Evolutionary conservation across 2,329 filamentous ascomycete species (phyloP).

Genomic region (Colletotrichum sp.): DNA sequence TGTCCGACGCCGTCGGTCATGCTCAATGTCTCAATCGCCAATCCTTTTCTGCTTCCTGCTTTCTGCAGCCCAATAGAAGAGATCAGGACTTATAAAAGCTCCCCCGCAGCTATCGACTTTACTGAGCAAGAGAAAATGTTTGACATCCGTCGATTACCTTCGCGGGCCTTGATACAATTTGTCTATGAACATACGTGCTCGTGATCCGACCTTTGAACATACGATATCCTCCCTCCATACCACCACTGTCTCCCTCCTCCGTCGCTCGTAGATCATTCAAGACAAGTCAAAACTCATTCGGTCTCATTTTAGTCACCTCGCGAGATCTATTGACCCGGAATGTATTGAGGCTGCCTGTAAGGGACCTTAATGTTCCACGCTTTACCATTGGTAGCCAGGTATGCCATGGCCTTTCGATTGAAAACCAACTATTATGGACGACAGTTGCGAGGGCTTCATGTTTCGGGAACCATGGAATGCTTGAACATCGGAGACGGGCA

Average conservation of each 20-base stretch:
- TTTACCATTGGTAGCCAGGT: no score
- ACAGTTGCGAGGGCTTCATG: not conserved
- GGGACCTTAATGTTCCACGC: no score
- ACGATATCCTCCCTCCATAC: not conserved
- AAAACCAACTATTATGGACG: not conserved
- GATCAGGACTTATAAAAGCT: rapidly evolving
- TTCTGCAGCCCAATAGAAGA: not conserved
- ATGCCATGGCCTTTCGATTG: not conserved
- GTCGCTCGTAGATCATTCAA: not conserved
- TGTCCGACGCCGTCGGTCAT: no score
- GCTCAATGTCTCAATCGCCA: no score
- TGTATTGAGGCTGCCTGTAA: no score
- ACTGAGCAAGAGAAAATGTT: no score
- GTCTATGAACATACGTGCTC: rapidly evolving
- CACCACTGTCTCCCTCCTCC: not conserved
- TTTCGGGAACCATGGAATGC: not conserved
- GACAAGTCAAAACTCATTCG: not conserved
- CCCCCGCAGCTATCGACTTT: not conserved
- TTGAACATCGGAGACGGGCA: not conserved
- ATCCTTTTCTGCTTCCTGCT: rapidly evolving
- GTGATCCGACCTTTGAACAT: not conserved
- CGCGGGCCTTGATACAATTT: not conserved
- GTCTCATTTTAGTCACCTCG: not conserved
- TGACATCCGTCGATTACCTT: no score
- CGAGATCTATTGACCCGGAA: no score